Evolutionary conservation across 352 stramenopile genomes (phyloP), one percentile per base, ranked within the genome.

Genomic region (Globisporangium camurandrum): DNA sequence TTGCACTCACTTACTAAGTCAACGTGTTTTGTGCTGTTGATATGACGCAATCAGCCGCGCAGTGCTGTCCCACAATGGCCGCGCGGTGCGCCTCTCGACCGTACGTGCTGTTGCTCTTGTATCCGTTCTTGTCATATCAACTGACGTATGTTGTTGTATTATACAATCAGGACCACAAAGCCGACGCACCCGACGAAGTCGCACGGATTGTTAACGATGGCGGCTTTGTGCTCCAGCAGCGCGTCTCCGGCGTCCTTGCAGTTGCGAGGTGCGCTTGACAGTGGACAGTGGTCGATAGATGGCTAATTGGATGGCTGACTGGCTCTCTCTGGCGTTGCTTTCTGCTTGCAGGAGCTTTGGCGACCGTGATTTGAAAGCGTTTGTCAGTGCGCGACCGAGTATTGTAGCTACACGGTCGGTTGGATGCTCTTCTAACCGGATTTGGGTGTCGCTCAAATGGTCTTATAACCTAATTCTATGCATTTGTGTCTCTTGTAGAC

Each of bases 261-360:
- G 76, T 92, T 10, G 71, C 81, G 16, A 64, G 81, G 81, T 92
- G 68, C n/a, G n/a, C n/a, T n/a, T n/a, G n/a, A n/a, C n/a, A n/a
- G n/a, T n/a, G n/a, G n/a, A n/a, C n/a, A n/a, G n/a, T n/a, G n/a
- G n/a, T n/a, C n/a, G n/a, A n/a, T n/a, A n/a, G n/a, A n/a, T n/a
- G n/a, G n/a, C n/a, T n/a, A n/a, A n/a, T n/a, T n/a, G n/a, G n/a
- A n/a, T n/a, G 40, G 24, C 22, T 26, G 1, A 37, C 44, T 41
- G 7, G 27, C 28, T 39, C 12, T 14, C 16, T 16, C 0, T 36
- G 24, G 30, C 46, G 39, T 49, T 39, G 33, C 22, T 23, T 26
- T 57, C 22, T 20, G 46, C 16, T 10, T 31, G 16, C 34, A 92
- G 81, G 62, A 89, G 78, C 62, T 93, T 90, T 61, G 81, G 81